phyloP scores from a whole-genome alignment of 164 flowering plant species.

The Sedum album region DNA sequence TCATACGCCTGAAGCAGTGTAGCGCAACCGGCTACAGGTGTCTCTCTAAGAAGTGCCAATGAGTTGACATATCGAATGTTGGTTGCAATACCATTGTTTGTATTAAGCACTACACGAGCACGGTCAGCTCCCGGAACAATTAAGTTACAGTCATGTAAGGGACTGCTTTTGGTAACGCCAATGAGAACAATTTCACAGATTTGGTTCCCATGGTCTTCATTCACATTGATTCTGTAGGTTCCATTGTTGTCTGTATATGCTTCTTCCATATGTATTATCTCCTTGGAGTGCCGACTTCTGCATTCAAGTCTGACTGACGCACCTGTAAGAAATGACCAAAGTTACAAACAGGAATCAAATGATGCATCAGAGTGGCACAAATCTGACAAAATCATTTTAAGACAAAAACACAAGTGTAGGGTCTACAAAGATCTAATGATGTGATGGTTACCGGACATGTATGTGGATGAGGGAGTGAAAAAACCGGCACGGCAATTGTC shows the following conservation, averaged over 20 bases:
- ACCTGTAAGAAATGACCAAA: slow-evolving; percentile 22
- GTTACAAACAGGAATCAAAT: neutral
- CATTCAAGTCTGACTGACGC: slow-evolving; percentile 58
- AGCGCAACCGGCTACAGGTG: slow-evolving; percentile 33
- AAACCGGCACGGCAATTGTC: slow-evolving; percentile 68
- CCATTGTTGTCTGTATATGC: slow-evolving; percentile 31
- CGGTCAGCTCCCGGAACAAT: slow-evolving; percentile 46
- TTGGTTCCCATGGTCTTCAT: slow-evolving; percentile 39
- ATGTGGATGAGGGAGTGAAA: slow-evolving; percentile 51
- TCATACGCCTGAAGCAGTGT: slow-evolving; percentile 40
- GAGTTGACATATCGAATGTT: slow-evolving; percentile 42
- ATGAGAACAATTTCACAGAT: slow-evolving; percentile 45
- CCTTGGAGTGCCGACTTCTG: slow-evolving; percentile 28
- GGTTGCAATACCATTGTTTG: slow-evolving; percentile 54
- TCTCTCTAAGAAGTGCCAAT: slow-evolving; percentile 40
- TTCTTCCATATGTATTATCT: slow-evolving; percentile 27
- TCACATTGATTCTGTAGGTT: slow-evolving; percentile 32
- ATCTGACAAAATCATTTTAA: no score
- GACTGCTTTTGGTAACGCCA: no score
- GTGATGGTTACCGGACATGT: slow-evolving; percentile 35
- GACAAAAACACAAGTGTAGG: no score
- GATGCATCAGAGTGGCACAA: no score
- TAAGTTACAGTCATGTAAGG: slow-evolving; percentile 29
- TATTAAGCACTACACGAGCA: slow-evolving; percentile 49
- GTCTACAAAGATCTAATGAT: no score